phyloP scores from a whole-genome alignment of 2,329 filamentous ascomycete genomes.

The Sclerotinia subarctica region DNA sequence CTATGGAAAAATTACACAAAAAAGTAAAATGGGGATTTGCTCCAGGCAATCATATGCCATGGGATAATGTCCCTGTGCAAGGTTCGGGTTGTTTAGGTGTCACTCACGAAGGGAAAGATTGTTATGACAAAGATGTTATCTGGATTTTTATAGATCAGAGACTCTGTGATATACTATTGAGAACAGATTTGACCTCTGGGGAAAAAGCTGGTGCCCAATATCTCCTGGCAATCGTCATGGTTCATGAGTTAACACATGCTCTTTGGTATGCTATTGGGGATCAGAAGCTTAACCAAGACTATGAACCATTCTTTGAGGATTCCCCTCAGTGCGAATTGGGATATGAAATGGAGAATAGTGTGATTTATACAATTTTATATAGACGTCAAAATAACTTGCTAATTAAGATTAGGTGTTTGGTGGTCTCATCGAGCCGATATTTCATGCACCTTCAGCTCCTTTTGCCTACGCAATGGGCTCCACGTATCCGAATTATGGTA shows the following conservation, averaged over 20 bases:
- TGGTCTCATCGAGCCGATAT: conserved; percentile 5
- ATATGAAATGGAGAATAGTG: conserved; percentile 12
- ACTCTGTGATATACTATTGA: not conserved
- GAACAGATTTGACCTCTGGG: conserved; percentile 9
- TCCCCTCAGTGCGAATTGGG: conserved; percentile 10
- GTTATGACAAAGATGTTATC: not conserved
- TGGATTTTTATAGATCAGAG: not conserved
- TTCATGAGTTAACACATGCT: conserved; percentile 12
- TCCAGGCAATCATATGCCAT: not conserved
- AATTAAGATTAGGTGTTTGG: conserved; percentile 7
- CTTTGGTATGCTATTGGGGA: not conserved
- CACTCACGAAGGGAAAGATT: not conserved
- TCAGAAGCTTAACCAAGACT: not conserved
- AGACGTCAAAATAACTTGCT: not conserved
- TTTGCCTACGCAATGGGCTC: not conserved
- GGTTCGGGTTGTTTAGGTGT: not conserved
- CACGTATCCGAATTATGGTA: not conserved
- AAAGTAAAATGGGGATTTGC: not conserved
- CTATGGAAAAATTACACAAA: not conserved
- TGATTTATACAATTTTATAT: not conserved
- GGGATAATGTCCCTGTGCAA: not conserved
- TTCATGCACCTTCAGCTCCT: not conserved
- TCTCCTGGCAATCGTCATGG: not conserved
- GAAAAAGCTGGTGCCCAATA: conserved; percentile 10
- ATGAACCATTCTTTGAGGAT: conserved; percentile 16